Evolutionary conservation across 1,139 yeast species (phyloP).

Genomic region (Pneumocystis wakefieldiae): DNA sequence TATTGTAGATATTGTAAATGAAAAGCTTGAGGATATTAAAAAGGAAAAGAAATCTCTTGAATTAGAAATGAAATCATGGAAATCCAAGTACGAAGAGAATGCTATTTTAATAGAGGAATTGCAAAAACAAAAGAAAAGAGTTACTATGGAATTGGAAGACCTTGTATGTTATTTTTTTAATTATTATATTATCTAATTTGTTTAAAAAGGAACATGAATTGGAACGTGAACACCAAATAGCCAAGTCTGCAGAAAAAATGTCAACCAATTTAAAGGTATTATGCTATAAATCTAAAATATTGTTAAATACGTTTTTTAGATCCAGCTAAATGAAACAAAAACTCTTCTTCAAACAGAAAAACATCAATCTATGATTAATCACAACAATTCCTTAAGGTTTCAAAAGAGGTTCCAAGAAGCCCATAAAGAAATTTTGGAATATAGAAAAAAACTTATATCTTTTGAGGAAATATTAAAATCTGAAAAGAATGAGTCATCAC

Average conservation of each 20-base stretch:
- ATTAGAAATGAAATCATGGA: constrained; percentile 2
- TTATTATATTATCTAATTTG: neutral
- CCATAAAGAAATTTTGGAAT: neutral
- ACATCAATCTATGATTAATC: neutral
- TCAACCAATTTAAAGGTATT: neutral
- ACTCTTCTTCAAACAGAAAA: neutral
- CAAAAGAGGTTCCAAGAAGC: neutral
- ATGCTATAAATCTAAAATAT: neutral
- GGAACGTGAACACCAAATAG: constrained; percentile 1
- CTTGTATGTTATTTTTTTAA: neutral
- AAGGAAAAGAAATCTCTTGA: constrained; percentile 4
- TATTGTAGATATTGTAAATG: neutral
- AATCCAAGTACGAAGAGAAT: neutral
- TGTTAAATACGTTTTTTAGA: neutral
- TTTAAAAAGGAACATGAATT: constrained; percentile 1
- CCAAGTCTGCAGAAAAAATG: constrained; percentile 1
- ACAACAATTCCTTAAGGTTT: neutral
- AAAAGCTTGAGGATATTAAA: constrained; percentile 3
- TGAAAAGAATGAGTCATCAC: neutral
- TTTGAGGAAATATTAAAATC: neutral
- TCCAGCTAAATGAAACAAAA: neutral
- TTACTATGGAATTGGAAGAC: neutral
- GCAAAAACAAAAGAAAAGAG: neutral
- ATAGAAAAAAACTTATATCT: neutral
- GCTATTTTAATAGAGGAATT: neutral